Evolutionary conservation across 2,329 filamentous ascomycete species (phyloP).

Genomic region (Drechmeria coniospora): DNA sequence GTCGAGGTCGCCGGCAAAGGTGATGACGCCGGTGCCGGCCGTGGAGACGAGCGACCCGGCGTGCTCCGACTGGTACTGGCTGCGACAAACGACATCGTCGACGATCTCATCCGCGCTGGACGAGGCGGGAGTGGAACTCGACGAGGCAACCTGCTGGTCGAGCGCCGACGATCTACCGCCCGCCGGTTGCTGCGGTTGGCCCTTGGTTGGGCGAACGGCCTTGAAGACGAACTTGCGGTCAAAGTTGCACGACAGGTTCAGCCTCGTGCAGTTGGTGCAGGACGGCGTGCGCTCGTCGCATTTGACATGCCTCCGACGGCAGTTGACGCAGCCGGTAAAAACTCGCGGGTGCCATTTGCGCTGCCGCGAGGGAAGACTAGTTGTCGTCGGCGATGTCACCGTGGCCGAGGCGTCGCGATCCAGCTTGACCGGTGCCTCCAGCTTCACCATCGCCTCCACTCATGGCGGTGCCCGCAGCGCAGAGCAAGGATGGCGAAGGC

Average conservation of each 20-base stretch:
- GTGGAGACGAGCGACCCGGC: not conserved
- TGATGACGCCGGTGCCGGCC: not conserved
- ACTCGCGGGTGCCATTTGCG: conserved; percentile 22
- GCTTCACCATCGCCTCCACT: too few species aligned
- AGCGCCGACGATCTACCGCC: not conserved
- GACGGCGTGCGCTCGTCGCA: conserved; percentile 13
- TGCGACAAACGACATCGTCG: not conserved
- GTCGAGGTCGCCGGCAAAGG: not conserved
- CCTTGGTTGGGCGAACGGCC: conserved; percentile 1
- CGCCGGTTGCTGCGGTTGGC: conserved; percentile 1
- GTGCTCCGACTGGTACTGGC: not conserved
- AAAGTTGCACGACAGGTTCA: conserved; percentile 8
- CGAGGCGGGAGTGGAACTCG: conserved; percentile 1
- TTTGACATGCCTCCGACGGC: conserved; percentile 20
- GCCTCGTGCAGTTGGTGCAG: conserved; percentile 20
- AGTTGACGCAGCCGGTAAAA: conserved; percentile 24
- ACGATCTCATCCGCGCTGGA: conserved; percentile 1
- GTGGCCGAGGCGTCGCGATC: conserved; percentile 1
- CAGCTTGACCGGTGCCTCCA: conserved; percentile 5
- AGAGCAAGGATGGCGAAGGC: too few species aligned
- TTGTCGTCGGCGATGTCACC: not conserved
- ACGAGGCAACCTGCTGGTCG: not conserved
- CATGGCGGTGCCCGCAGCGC: too few species aligned
- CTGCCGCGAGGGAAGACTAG: conserved; percentile 4
- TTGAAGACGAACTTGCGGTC: conserved; percentile 7